Percentiles rank a stretch among this genome's conserved stretches.
Conservation (phyloP, 345 rosid species). For the Salix koriyanagi region DNA sequence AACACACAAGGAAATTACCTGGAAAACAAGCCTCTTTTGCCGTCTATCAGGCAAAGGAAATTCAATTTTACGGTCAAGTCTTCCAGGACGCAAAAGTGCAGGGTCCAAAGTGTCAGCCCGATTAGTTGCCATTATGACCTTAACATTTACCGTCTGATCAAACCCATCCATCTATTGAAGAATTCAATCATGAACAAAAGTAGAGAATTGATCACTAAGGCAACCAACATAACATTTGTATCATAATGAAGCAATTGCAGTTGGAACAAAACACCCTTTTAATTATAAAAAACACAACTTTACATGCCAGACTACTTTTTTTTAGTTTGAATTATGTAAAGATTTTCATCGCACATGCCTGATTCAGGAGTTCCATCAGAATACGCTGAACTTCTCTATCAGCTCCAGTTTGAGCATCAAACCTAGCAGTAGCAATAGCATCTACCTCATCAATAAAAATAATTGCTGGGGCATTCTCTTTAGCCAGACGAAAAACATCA, state of each 20-base stretch:
- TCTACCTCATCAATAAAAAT: constrained; percentile 97
- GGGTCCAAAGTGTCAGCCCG: constrained; percentile 97
- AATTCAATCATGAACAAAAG: constrained; percentile 18
- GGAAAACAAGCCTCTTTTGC: constrained; percentile 99
- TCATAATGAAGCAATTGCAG: neutral
- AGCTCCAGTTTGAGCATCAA: constrained; percentile 99
- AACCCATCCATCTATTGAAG: constrained; percentile 74
- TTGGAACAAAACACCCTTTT: neutral
- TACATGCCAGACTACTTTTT: neutral
- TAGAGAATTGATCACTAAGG: neutral
- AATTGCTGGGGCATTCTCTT: constrained; percentile 98
- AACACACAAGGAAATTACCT: constrained; percentile 34
- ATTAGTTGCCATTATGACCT: constrained; percentile 98
- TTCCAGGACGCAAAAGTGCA: constrained; percentile 95
- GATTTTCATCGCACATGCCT: constrained; percentile 37
- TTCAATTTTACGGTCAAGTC: constrained; percentile 93
- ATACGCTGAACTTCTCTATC: constrained; percentile 98
- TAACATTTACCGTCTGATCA: constrained; percentile 94
- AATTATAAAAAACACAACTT: neutral
- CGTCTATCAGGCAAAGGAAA: constrained; percentile 95
- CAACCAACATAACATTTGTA: neutral
- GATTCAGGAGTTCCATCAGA: constrained; percentile 93
- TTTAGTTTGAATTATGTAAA: neutral
- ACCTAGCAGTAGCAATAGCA: constrained; percentile 98
- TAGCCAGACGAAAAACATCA: constrained; percentile 97